phyloP scores from a whole-genome alignment of 179 eudicot genomes.

The Amaranthus tricolor region DNA sequence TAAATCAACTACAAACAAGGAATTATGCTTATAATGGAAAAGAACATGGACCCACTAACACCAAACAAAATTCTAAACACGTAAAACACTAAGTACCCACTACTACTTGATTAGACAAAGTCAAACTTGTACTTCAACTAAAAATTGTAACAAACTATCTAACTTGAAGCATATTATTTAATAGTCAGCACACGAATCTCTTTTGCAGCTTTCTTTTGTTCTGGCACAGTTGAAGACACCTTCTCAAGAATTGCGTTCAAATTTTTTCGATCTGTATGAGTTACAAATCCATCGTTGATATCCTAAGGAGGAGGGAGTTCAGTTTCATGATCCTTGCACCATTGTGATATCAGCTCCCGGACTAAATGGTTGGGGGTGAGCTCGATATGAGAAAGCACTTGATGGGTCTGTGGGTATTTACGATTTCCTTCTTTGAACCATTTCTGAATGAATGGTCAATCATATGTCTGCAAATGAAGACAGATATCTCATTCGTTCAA shows the following conservation, averaged over 20 bases:
- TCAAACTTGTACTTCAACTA: too few species aligned
- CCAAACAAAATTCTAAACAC: too few species aligned
- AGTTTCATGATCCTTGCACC: constrained; percentile 65
- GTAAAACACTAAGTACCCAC: too few species aligned
- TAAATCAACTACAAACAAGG: too few species aligned
- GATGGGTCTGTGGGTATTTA: constrained; percentile 68
- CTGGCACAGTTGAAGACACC: constrained; percentile 46
- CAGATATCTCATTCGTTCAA: background rate
- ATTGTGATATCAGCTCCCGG: constrained; percentile 52
- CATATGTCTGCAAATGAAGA: constrained; percentile 62
- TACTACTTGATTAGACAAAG: too few species aligned
- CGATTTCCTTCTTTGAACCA: constrained; percentile 67
- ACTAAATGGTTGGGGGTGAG: constrained; percentile 68
- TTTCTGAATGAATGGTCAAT: constrained; percentile 66
- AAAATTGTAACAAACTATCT: too few species aligned
- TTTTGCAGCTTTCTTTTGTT: constrained; percentile 69
- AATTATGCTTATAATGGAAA: too few species aligned
- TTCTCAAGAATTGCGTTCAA: constrained; percentile 46
- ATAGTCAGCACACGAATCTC: constrained; percentile 56
- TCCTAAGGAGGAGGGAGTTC: constrained; percentile 43
- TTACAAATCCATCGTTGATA: constrained; percentile 39
- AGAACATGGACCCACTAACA: too few species aligned
- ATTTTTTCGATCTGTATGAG: constrained; percentile 44
- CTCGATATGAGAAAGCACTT: constrained; percentile 56
- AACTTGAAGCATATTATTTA: too few species aligned